Evolutionary conservation across 23 red algal species (phyloP).

Genomic region (Gracilaria gracilis): DNA sequence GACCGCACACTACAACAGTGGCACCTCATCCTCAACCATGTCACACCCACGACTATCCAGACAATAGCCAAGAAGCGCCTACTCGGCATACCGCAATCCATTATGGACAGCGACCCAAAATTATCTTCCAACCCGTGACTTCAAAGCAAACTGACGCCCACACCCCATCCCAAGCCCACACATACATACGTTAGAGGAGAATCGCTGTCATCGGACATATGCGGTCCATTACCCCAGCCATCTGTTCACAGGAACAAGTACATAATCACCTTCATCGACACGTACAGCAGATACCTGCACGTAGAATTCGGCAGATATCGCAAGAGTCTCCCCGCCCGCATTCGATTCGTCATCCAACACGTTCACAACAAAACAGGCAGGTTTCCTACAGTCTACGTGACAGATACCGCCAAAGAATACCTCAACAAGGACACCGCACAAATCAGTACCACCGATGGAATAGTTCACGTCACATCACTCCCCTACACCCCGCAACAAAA

Average conservation of each 20-base stretch:
- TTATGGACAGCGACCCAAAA: neutral
- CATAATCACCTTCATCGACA: too few species aligned
- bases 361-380: too few species aligned
- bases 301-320: too few species aligned
- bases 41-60: neutral
- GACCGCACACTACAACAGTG: neutral
- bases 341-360: too few species aligned
- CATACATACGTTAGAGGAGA: neutral
- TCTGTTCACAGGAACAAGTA: neutral
- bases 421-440: too few species aligned
- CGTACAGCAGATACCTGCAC: too few species aligned
- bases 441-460: too few species aligned
- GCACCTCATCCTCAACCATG: conserved; percentile 6
- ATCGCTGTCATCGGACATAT: neutral
- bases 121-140: neutral
- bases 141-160: neutral
- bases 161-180: neutral
- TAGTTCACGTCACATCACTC: too few species aligned
- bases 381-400: too few species aligned
- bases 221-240: neutral
- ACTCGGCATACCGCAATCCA: neutral
- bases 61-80: neutral
- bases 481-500: too few species aligned
- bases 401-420: too few species aligned
- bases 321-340: too few species aligned